Base-by-base conservation (phyloP, 1,284 basidiomycete species). In the Melanopsichium pennsylvanicum region DNA sequence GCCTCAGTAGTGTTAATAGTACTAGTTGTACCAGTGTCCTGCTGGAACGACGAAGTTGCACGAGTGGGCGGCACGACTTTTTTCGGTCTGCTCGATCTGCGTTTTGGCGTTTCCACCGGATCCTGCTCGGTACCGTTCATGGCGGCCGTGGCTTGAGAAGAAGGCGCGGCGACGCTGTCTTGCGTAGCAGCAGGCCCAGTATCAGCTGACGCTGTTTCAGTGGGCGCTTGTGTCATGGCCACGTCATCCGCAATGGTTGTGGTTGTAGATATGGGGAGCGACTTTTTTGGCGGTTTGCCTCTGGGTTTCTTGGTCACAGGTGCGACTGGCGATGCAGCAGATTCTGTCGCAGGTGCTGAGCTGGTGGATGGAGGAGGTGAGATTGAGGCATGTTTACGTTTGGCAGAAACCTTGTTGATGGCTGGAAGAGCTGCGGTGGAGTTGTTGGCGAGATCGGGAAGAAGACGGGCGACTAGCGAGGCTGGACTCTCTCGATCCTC, bases 341-440 rank as follows among this genome's bases (percentile, higher is more conserved):
- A 26, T 21, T 27, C 18, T 9, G 31, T 2, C 3, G 18, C 5
- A n/a, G 29, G 15, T 44, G 22, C 26, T 37, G 16, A 13, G 50
- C 25, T 5, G 45, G 19, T 12, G 45, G 13, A 18, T n/a, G 47
- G 27, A 13, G 52, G 48, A 15, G 60, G 48, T 6, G 60, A 47
- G n/a, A 35, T 23, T 31, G 47, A 37, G 25, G 33, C n/a, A 21
- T 48, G 60, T 32, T 57, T 63, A 18, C 60, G 52, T 36, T 63
- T 63, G 31, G 21, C 16, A n/a, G 48, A 39, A 3, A 39, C 25
- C 21, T 43, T 43, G 29, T 44, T 51, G 23, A 25, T 19, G 11
- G 16, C 23, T 22, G 26, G 25, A 29, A 18, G 25, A n/a, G 25
- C 12, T 15, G 7, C n/a, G n/a, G n/a, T n/a, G n/a, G n/a, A n/a